These are phyloP conservation scores for Backusella australiensis DNA, from an alignment of 192 early-diverging fungal genomes.

Conservation along the genomic window DNA sequence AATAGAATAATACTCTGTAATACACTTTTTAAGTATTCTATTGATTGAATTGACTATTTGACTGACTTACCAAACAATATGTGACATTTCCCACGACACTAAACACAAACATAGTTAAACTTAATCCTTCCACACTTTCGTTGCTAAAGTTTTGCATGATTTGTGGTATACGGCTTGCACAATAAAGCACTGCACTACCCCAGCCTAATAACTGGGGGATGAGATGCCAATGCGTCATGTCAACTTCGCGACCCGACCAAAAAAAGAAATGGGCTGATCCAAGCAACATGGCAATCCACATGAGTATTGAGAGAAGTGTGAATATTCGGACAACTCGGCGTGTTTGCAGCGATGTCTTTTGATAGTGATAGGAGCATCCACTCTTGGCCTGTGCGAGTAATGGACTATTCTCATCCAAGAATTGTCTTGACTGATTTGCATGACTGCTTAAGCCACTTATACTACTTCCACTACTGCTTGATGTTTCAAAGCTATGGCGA, in stretches of 20 bases:
- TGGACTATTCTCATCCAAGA: not conserved
- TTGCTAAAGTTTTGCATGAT: constrained; percentile 76
- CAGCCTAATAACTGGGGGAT: constrained; percentile 73
- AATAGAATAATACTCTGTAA: constrained; percentile 68
- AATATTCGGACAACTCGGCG: constrained; percentile 17
- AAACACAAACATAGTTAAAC: constrained; percentile 81
- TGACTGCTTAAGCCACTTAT: not conserved
- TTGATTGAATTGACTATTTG: not conserved
- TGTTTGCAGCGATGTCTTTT: not conserved
- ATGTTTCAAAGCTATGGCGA: not conserved
- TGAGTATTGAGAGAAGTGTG: not conserved
- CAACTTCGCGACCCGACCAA: constrained; percentile 10
- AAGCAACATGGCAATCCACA: not conserved
- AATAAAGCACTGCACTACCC: constrained; percentile 68
- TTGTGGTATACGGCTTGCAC: constrained; percentile 76
- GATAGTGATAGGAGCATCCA: not conserved
- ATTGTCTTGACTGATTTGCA: not conserved
- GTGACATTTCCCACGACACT: constrained; percentile 77
- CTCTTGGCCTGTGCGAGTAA: not conserved
- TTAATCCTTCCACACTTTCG: constrained; percentile 75
- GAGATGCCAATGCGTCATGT: constrained; percentile 18
- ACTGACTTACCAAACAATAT: constrained; percentile 42
- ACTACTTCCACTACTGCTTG: not conserved
- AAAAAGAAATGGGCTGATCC: constrained; percentile 6
- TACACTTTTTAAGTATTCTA: not conserved